Evolutionary conservation across 2,329 filamentous ascomycete species (phyloP), one percentile per base, ranked within the genome.

Genomic region (Microdochium bolleyi): DNA sequence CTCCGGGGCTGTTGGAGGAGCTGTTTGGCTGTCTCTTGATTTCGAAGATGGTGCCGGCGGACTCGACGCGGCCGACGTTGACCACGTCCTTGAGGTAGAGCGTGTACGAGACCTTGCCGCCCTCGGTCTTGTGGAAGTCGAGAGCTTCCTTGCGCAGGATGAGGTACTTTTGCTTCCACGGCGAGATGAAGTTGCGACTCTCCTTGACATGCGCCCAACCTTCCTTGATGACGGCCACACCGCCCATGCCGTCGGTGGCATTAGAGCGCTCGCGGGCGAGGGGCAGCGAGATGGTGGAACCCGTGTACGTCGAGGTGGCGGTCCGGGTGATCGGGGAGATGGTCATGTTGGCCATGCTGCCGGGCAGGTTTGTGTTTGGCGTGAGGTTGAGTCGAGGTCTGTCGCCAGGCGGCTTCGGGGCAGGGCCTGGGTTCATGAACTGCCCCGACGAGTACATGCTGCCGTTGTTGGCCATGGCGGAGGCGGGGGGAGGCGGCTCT

Each of bases 371-470:
- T 62, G 83, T 81, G 66, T 82, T 88, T 56, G 86, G 91, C 44
- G 88, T 90, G 55, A 95, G 79, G 62, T 85, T 85, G 60, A 96
- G 82, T 65, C 89, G 86, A 56, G 91, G 89, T 63, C 89, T 84
- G 65, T 94, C 89, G 55, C 81, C 85, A 21, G 92, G 94, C 56
- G 94, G 92, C 63, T 88, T 87, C 59, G 94, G 94, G 60, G 94
- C 92, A 62, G 94, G 92, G 59, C 94, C 91, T 57, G 94, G 91
- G 71, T 97, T 97, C 88, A 97, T 95, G 75, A 97, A 97, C 70
- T 84, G 82, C 62, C 77, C 80, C 58, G 75, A 73, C 44, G 79
- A 72, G 65, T 84, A 85, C 61, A 79, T 70, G 65, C 79, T 84
- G 63, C 56, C 62, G 53, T 58, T 51, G 56, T 61, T 59, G 55